Base-by-base conservation (phyloP, 2,329 filamentous ascomycete species). In the Gnomoniopsis smithogilvyi region DNA sequence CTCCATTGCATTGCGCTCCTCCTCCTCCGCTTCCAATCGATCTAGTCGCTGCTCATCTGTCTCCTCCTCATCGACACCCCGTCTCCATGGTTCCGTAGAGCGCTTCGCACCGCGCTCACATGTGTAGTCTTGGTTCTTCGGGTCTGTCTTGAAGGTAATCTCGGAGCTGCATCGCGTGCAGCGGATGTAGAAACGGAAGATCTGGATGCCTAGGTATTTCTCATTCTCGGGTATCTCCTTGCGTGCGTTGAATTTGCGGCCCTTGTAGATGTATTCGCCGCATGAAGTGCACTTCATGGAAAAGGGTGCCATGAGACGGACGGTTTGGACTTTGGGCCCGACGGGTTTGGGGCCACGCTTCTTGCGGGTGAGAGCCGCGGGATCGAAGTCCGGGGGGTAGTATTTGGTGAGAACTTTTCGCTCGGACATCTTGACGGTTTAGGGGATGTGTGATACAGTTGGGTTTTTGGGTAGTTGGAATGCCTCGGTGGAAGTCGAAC, bases 91-190 rank as follows among this genome's bases (percentile, higher is more conserved):
- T 73, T 99, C 95, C 64, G 95, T 95, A 73, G 96, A 98, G 48
- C 95, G 83, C 75, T 94, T 92, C 6, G 94, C 95, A 17, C 95
- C 94, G 52, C 83, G 82, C 72, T 96, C 83, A 69, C 82, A 76
- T 81, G 67, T 80, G 69, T 94, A 74, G 71, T 98, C 94, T 81
- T 92, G 92, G 69, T 93, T 93, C 73, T 96, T 96, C 0, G 95
- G 95, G 66, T 99, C 95, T 0, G 95, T 98, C 64, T 90, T 89
- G 78, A 98, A 96, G 0, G 91, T 92, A 66, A 98, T 96, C 70
- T 96, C 92, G 47, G 84, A 87, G 47, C 82, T 87, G 75, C 94
- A 97, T 51, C 92, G 79, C 36, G 93, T 96, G 75, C 94, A 97
- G 8, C 91, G 84, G 67, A 94, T 96, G 75, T 93, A 95, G 79